Percentiles rank a stretch among this genome's conserved stretches.
These are phyloP conservation scores for Pleurotus ostreatus DNA, from an alignment of 768 basidiomycete genomes.

Conservation along the genomic window DNA sequence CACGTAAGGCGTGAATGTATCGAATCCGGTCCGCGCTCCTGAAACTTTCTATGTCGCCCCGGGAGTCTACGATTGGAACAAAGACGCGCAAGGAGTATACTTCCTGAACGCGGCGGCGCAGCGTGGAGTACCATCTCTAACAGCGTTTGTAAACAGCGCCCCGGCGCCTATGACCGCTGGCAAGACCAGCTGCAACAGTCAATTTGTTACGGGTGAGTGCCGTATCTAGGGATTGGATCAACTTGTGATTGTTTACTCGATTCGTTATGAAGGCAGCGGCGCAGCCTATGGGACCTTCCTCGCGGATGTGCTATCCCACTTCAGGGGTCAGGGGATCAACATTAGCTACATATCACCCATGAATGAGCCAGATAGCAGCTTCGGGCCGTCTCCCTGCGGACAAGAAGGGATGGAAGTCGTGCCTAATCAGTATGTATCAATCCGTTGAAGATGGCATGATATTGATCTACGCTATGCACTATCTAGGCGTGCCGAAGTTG, in stretches of 20 bases:
- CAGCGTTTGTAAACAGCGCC: constrained; percentile 41
- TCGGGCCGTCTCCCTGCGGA: constrained; percentile 34
- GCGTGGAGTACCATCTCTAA: constrained; percentile 30
- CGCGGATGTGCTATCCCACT: constrained; percentile 37
- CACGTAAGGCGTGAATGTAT: constrained; percentile 26
- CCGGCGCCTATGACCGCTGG: constrained; percentile 30
- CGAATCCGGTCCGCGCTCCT: constrained; percentile 31
- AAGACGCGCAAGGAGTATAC: constrained; percentile 35
- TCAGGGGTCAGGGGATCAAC: constrained; percentile 29
- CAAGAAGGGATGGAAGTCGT: constrained; percentile 44
- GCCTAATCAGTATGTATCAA: constrained; percentile 27
- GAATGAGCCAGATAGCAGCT: constrained; percentile 38
- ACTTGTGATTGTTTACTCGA: background rate
- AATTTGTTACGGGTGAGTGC: constrained; percentile 26
- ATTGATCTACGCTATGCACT: background rate
- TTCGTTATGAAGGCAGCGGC: constrained; percentile 21
- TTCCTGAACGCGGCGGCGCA: constrained; percentile 35
- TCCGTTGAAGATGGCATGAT: background rate
- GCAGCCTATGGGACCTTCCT: constrained; percentile 37
- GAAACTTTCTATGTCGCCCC: constrained; percentile 32
- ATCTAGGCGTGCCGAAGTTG: constrained; percentile 32
- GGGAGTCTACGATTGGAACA: constrained; percentile 35
- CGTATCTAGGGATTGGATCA: background rate
- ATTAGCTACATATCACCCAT: constrained; percentile 40
- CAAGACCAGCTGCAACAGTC: constrained; percentile 29